phyloP scores from a whole-genome alignment of 768 basidiomycete genomes.

The Fibroporia radiculosa region DNA sequence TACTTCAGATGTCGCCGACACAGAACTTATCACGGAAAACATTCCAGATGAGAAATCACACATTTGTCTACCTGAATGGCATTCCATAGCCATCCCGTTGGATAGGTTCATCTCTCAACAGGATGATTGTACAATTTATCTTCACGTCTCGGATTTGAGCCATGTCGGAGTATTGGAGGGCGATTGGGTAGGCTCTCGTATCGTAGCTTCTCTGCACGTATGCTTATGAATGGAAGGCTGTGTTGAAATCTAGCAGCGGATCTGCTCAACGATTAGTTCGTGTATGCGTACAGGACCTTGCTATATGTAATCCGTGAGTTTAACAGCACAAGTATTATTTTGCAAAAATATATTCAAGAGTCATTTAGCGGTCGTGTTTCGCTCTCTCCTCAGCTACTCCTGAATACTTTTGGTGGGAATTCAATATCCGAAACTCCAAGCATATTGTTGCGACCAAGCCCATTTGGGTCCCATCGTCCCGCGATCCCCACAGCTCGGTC shows the following conservation, averaged over 20 bases:
- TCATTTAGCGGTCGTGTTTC: slow-evolving; percentile 10
- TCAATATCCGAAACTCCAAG: not conserved
- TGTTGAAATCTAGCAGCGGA: slow-evolving; percentile 33
- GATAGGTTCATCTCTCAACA: slow-evolving; percentile 23
- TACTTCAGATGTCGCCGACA: not conserved
- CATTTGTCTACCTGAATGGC: slow-evolving; percentile 9
- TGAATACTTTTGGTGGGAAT: slow-evolving; percentile 9
- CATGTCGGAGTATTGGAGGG: slow-evolving; percentile 60
- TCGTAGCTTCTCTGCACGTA: not conserved
- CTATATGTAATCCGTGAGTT: slow-evolving; percentile 9
- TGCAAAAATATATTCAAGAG: not conserved
- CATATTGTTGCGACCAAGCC: slow-evolving; percentile 36
- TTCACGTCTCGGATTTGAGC: slow-evolving; percentile 56
- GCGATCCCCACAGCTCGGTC: slow-evolving; percentile 59
- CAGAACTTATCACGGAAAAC: not conserved
- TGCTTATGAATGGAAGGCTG: slow-evolving; percentile 33
- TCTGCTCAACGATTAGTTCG: slow-evolving; percentile 45
- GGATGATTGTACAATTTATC: slow-evolving; percentile 53
- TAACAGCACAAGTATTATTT: not conserved
- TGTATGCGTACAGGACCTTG: slow-evolving; percentile 47
- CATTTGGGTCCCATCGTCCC: slow-evolving; percentile 53
- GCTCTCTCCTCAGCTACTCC: slow-evolving; percentile 12
- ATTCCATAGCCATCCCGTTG: slow-evolving; percentile 23
- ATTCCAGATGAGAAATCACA: slow-evolving; percentile 4
- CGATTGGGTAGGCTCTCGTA: slow-evolving; percentile 59